These are phyloP conservation scores for Ophiocordyceps camponoti-leonardi DNA, from an alignment of 2,329 filamentous ascomycete genomes.

Conservation along the genomic window DNA sequence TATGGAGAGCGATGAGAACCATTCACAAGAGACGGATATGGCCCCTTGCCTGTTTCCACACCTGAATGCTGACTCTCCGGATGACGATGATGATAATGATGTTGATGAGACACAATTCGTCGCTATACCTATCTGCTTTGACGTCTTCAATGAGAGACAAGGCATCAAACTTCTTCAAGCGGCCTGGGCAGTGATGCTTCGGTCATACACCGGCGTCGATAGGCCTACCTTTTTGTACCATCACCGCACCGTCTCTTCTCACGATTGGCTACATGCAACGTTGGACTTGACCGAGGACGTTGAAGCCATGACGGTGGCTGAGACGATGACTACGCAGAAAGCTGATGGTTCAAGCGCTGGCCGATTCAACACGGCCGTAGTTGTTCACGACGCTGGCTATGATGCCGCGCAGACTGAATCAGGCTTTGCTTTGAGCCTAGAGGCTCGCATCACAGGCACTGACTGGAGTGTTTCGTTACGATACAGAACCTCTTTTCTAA, in stretches of 20 bases:
- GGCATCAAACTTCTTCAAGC: not conserved
- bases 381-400: not conserved
- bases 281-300: not conserved
- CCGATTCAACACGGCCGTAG: not conserved
- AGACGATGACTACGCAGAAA: not conserved
- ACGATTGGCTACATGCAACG: not conserved
- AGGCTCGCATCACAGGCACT: not conserved
- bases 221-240: not conserved
- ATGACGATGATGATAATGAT: not conserved
- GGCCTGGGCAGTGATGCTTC: constrained; percentile 1
- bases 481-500: not conserved
- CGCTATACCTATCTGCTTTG: not conserved
- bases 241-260: not conserved
- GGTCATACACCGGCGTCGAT: constrained; percentile 1
- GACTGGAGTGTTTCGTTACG: not conserved
- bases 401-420: not conserved
- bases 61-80: not conserved
- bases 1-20: no score
- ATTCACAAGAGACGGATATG: not conserved
- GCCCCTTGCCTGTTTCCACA: constrained; percentile 1
- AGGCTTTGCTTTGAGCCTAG: not conserved
- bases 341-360: not conserved
- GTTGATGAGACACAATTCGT: no score
- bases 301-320: not conserved
- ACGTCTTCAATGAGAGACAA: not conserved